phyloP scores from a whole-genome alignment of 2,329 filamentous ascomycete species.

The Colletotrichum horii region DNA sequence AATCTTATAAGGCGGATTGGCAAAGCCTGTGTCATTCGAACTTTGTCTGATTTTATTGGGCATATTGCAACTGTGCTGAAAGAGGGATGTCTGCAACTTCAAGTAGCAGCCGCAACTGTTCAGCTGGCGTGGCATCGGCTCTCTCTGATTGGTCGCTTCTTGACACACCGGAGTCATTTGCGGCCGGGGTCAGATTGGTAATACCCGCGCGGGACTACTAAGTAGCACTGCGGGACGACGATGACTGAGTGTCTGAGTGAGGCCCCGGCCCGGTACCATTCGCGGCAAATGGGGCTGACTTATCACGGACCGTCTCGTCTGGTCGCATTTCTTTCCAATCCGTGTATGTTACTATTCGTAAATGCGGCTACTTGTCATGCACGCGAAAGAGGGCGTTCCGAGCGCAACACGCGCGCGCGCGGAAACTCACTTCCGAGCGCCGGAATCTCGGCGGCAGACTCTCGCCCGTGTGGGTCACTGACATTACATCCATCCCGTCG shows the following conservation, averaged over 20 bases:
- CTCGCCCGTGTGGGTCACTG: neutral
- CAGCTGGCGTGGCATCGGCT: neutral
- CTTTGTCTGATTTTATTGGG: neutral
- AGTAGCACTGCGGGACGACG: neutral
- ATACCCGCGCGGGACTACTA: conserved; percentile 18
- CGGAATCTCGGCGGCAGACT: neutral
- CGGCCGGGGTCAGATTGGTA: conserved; percentile 18
- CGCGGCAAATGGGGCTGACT: neutral
- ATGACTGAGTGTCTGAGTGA: neutral
- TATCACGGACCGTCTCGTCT: neutral
- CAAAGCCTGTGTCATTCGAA: neutral
- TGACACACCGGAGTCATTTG: neutral
- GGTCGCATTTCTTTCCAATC: neutral
- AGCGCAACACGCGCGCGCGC: neutral
- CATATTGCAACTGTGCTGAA: neutral
- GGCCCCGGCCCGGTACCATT: neutral
- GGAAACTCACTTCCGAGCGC: neutral
- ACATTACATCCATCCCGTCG: neutral
- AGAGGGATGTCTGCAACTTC: neutral
- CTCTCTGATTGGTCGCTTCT: neutral
- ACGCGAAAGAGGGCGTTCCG: neutral
- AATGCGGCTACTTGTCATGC: neutral
- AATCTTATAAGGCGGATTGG: neutral
- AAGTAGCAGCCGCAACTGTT: neutral
- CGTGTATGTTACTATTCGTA: neutral